Evolutionary conservation across 495 filamentous ascomycete genomes (phyloP).

Genomic region (Penicillium manginii): DNA sequence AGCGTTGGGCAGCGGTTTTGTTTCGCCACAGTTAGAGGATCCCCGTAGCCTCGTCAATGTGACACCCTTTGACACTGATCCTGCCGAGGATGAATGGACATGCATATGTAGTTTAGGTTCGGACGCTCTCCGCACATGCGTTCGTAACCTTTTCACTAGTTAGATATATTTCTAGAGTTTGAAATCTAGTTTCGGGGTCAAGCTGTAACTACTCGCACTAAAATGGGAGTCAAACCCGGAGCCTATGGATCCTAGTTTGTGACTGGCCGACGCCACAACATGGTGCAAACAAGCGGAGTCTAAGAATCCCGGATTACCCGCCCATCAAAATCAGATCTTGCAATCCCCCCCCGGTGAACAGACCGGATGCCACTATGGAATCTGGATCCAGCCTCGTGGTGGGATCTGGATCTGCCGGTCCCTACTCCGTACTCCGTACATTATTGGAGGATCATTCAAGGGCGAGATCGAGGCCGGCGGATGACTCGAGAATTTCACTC

Average conservation of each 20-base stretch:
- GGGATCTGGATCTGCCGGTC: conserved; percentile 13
- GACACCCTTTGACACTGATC: conserved; percentile 5
- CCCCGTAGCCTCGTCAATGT: conserved; percentile 4
- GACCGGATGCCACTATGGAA: conserved; percentile 9
- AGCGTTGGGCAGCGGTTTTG: not conserved
- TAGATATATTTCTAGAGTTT: conserved; percentile 1
- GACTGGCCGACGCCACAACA: conserved; percentile 3
- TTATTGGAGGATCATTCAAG: conserved; percentile 22
- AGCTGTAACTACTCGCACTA: not conserved
- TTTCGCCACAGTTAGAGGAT: conserved; percentile 5
- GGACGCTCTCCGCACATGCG: conserved; percentile 6
- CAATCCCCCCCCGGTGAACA: conserved; percentile 4
- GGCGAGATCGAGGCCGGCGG: conserved; percentile 11
- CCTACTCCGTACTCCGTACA: not conserved
- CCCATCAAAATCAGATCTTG: conserved; percentile 4
- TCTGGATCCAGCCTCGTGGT: conserved; percentile 21
- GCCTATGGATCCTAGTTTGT: conserved; percentile 1
- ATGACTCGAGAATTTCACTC: not conserved
- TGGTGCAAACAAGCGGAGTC: conserved; percentile 10
- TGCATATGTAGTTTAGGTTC: not conserved
- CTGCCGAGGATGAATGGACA: not conserved
- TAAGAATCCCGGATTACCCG: conserved; percentile 11
- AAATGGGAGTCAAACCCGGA: conserved; percentile 18
- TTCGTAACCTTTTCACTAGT: not conserved
- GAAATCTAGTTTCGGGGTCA: conserved; percentile 3